These are phyloP conservation scores for Apiotrichum gamsii DNA, from an alignment of 1,284 basidiomycete species.

Conservation along the genomic window DNA sequence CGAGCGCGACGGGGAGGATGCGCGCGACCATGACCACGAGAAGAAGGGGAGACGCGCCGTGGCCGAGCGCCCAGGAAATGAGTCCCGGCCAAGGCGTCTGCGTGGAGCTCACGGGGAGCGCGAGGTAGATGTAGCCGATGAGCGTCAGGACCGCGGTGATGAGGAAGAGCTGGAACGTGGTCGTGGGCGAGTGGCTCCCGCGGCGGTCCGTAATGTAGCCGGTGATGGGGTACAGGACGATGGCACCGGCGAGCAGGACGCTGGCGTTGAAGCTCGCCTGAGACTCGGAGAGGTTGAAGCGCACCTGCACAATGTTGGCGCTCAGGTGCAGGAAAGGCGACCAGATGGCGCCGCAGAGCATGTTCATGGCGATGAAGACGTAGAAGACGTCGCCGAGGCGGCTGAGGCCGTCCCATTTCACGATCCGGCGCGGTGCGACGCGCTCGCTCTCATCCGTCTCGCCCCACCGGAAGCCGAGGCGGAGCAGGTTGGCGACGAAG, in stretches of 20 bases:
- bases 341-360: constrained; percentile 72
- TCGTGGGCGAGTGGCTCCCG: constrained; percentile 17
- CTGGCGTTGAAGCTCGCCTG: constrained; percentile 62
- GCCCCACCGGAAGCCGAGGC: constrained; percentile 59
- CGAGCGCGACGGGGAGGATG: constrained; percentile 63
- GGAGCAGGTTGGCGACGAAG: constrained; percentile 61
- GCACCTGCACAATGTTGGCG: constrained; percentile 61
- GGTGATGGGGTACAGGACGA: constrained; percentile 65
- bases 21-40: constrained; percentile 68
- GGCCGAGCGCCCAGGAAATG: constrained; percentile 58
- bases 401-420: constrained; percentile 23
- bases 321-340: constrained; percentile 69
- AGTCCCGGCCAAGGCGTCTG: constrained; percentile 59
- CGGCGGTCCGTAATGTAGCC: constrained; percentile 52
- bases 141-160: constrained; percentile 61
- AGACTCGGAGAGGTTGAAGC: constrained; percentile 58
- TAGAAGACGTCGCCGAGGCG: constrained; percentile 70
- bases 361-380: constrained; percentile 58
- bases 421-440: constrained; percentile 24
- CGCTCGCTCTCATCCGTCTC: constrained; percentile 55
- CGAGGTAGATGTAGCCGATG: constrained; percentile 61
- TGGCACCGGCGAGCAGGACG: constrained; percentile 64
- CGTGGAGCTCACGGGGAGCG: constrained; percentile 56
- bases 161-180: constrained; percentile 57
- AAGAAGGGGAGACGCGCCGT: constrained; percentile 65